Evolutionary conservation across 768 basidiomycete species (phyloP).

Genomic region (Lactarius akahatsu): DNA sequence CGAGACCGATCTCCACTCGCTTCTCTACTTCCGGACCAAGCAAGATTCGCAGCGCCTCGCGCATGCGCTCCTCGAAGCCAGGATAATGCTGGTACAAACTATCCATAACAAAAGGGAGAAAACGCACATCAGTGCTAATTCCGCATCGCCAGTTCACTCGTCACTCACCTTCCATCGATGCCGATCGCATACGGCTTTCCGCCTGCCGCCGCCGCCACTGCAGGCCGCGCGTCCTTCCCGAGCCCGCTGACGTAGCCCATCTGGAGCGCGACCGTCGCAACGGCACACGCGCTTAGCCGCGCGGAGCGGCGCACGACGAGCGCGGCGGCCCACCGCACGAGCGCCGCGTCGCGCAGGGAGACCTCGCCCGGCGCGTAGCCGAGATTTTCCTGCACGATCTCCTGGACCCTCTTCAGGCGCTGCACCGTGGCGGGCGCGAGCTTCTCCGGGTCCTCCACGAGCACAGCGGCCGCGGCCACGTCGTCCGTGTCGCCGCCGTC

Average conservation of each 20-base stretch:
- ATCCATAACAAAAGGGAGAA: background rate
- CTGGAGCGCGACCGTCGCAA: conserved; percentile 83
- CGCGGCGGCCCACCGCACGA: conserved; percentile 77
- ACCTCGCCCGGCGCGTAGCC: conserved; percentile 56
- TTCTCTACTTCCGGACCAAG: conserved; percentile 82
- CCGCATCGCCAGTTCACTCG: background rate
- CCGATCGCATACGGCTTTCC: conserved; percentile 72
- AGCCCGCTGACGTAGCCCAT: conserved; percentile 63
- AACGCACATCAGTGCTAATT: background rate
- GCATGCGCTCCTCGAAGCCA: conserved; percentile 69
- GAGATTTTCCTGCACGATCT: conserved; percentile 61
- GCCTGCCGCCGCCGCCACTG: conserved; percentile 31
- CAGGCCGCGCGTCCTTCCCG: conserved; percentile 35
- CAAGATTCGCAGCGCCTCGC: conserved; percentile 69
- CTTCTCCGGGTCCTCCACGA: conserved; percentile 17
- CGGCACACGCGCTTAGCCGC: conserved; percentile 77
- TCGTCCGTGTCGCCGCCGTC: conserved; percentile 23
- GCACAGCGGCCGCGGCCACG: background rate
- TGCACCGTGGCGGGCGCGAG: conserved; percentile 31
- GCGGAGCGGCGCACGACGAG: conserved; percentile 83
- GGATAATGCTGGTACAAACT: conserved; percentile 94
- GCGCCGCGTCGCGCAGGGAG: conserved; percentile 49
- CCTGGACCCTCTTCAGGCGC: conserved; percentile 54
- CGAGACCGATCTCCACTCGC: conserved; percentile 82
- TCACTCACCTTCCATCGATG: conserved; percentile 82